phyloP scores from a whole-genome alignment of 2,329 filamentous ascomycete species.

The Cordyceps javanica region DNA sequence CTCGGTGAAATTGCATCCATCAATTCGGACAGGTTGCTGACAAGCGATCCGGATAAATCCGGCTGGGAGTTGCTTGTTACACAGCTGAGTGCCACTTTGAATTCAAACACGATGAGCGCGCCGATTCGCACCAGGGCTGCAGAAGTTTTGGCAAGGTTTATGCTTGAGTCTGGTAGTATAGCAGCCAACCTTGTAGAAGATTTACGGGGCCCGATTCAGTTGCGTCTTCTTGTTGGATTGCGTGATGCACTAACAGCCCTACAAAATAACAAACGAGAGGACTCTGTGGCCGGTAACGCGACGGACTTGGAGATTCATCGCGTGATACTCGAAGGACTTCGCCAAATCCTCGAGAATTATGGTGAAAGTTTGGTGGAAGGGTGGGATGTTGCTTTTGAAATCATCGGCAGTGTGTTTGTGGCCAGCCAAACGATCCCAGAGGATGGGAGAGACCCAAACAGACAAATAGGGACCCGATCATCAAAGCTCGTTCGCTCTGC shows the following conservation, averaged over 20 bases:
- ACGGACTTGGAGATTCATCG: slow-evolving; percentile 76
- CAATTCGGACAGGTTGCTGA: slow-evolving; percentile 69
- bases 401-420: slow-evolving; percentile 77
- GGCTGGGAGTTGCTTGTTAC: slow-evolving; percentile 67
- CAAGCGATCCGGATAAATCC: slow-evolving; percentile 57
- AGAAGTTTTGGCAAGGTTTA: slow-evolving; percentile 54
- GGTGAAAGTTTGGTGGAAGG: slow-evolving; percentile 77
- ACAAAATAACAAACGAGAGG: slow-evolving; percentile 45
- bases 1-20: slow-evolving; percentile 65
- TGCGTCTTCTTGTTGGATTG: slow-evolving; percentile 63
- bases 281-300: slow-evolving; percentile 51
- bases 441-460: slow-evolving; percentile 19
- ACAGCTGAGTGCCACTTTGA: slow-evolving; percentile 47
- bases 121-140: slow-evolving; percentile 55
- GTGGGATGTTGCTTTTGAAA: slow-evolving; percentile 80
- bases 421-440: slow-evolving; percentile 30
- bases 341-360: slow-evolving; percentile 77
- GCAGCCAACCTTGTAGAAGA: slow-evolving; percentile 47
- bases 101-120: slow-evolving; percentile 39
- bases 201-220: slow-evolving; percentile 56
- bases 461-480: slow-evolving; percentile 50
- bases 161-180: slow-evolving; percentile 51
- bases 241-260: slow-evolving; percentile 52
- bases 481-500: slow-evolving; percentile 75
- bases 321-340: slow-evolving; percentile 71